phyloP scores from a whole-genome alignment of 1,284 basidiomycete genomes.

The Earliella scabrosa region DNA sequence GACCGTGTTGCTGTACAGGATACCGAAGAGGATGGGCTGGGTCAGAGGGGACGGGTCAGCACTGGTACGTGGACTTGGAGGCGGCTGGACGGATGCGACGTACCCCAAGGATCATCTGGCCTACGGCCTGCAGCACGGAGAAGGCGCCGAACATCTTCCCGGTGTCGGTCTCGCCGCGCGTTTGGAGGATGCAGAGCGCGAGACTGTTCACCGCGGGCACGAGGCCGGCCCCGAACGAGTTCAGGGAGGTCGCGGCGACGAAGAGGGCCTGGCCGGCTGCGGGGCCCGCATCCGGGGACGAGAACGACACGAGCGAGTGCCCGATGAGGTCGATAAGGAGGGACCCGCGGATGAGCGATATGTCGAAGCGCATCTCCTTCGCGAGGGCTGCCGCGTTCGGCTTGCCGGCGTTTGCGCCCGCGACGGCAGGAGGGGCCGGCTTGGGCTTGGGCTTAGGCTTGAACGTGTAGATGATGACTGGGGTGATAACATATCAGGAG shows the following conservation, averaged over 20 bases:
- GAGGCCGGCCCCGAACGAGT: conserved; percentile 63
- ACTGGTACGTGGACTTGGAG: not conserved
- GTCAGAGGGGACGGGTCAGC: not conserved
- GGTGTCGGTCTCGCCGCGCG: conserved; percentile 40
- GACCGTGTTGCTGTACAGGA: conserved; percentile 70
- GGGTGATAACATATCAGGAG: conserved; percentile 18
- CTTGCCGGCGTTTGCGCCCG: conserved; percentile 36
- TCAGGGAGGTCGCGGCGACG: conserved; percentile 61
- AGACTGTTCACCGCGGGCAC: conserved; percentile 72
- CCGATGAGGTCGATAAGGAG: conserved; percentile 69
- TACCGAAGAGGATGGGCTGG: conserved; percentile 72
- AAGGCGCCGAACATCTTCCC: conserved; percentile 73
- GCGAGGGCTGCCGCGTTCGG: conserved; percentile 54
- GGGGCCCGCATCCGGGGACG: conserved; percentile 40
- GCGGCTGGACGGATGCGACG: conserved; percentile 34
- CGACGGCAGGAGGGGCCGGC: not conserved
- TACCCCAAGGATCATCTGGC: conserved; percentile 72
- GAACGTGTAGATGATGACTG: conserved; percentile 50
- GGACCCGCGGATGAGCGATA: conserved; percentile 60
- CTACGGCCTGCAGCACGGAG: conserved; percentile 65
- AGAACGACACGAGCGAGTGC: conserved; percentile 58
- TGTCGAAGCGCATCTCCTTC: conserved; percentile 72
- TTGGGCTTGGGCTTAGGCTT: conserved; percentile 39
- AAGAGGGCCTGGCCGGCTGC: conserved; percentile 38
- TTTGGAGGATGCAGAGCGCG: conserved; percentile 68